These are phyloP conservation scores for Verticillium klebahnii DNA, from an alignment of 2,329 filamentous ascomycete species.

Conservation along the genomic window DNA sequence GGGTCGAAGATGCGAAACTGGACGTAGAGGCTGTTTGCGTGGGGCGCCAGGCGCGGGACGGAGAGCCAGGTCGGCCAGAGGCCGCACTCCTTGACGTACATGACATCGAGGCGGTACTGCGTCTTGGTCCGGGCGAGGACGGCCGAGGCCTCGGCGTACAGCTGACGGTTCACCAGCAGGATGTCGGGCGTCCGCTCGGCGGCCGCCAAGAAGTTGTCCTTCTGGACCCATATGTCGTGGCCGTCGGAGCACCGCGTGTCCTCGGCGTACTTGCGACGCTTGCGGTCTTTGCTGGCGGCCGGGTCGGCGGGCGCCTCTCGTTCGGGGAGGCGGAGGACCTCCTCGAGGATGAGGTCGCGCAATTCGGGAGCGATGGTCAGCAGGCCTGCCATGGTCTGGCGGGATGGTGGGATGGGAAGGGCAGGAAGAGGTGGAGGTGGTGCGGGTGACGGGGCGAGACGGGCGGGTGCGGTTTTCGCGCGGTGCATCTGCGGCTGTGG, in stretches of 20 bases:
- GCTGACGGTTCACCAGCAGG: slow-evolving; percentile 13
- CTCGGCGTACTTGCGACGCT: slow-evolving; percentile 11
- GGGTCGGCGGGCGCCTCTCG: slow-evolving; percentile 7
- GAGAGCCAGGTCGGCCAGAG: slow-evolving; percentile 15
- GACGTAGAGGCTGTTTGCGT: slow-evolving; percentile 9
- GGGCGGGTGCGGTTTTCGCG: background rate
- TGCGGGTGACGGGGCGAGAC: slow-evolving; percentile 1
- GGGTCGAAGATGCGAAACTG: slow-evolving; percentile 15
- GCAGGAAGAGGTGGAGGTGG: background rate
- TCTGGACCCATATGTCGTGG: slow-evolving; percentile 13
- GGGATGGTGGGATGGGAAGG: background rate
- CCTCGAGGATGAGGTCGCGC: slow-evolving; percentile 12
- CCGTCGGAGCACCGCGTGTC: slow-evolving; percentile 11
- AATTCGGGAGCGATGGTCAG: slow-evolving; percentile 12
- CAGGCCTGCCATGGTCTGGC: slow-evolving; percentile 8
- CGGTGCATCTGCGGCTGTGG: background rate
- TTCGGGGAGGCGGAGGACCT: slow-evolving; percentile 10
- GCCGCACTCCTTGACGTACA: slow-evolving; percentile 16
- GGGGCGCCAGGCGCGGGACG: slow-evolving; percentile 10
- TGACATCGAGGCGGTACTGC: slow-evolving; percentile 12
- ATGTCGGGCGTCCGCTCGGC: background rate
- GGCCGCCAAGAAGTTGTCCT: background rate
- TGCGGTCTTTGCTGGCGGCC: slow-evolving; percentile 9
- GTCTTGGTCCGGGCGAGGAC: slow-evolving; percentile 7
- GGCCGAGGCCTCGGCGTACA: slow-evolving; percentile 10